Percentiles rank a stretch among this genome's conserved stretches.
phyloP scores from a whole-genome alignment of 768 basidiomycete species.

The Tylopilus sp. region DNA sequence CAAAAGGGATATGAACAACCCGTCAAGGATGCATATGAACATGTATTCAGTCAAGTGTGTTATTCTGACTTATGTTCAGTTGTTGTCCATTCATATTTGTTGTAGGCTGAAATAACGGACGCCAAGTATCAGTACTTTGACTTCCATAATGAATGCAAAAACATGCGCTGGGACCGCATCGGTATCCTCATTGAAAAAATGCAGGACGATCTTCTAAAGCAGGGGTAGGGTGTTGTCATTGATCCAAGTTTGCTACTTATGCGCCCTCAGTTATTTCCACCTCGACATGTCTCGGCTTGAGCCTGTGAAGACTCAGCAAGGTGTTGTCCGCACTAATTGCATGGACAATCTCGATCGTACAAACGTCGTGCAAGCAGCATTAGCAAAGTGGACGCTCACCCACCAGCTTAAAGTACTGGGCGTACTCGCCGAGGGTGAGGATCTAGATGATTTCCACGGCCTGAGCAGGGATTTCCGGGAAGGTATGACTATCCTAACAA shows the following conservation, averaged over 20 bases:
- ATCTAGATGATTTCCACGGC: slow-evolving; percentile 77
- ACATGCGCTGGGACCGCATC: slow-evolving; percentile 95
- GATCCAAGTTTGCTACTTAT: slow-evolving; percentile 7
- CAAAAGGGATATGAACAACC: slow-evolving; percentile 90
- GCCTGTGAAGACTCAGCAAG: slow-evolving; percentile 61
- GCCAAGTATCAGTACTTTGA: slow-evolving; percentile 94
- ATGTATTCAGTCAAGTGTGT: slow-evolving; percentile 59
- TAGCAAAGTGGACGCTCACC: slow-evolving; percentile 83
- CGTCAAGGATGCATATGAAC: slow-evolving; percentile 94
- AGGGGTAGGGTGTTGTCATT: slow-evolving; percentile 48
- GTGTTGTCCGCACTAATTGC: slow-evolving; percentile 90
- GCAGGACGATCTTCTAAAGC: slow-evolving; percentile 60
- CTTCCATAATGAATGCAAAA: slow-evolving; percentile 92
- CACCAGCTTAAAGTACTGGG: slow-evolving; percentile 72
- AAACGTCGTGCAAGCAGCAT: slow-evolving; percentile 90
- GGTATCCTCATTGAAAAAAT: slow-evolving; percentile 74
- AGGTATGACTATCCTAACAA: slow-evolving; percentile 47
- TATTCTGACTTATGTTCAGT: neutral
- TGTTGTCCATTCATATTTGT: neutral
- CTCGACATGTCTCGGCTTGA: slow-evolving; percentile 45
- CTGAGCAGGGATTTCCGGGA: slow-evolving; percentile 85
- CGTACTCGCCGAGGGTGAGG: slow-evolving; percentile 64
- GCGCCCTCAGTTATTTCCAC: slow-evolving; percentile 66
- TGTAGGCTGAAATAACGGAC: slow-evolving; percentile 57
- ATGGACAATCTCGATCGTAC: slow-evolving; percentile 98